These are phyloP conservation scores for Priceomyces medius DNA, from an alignment of 805 yeast species.

Conservation along the genomic window DNA sequence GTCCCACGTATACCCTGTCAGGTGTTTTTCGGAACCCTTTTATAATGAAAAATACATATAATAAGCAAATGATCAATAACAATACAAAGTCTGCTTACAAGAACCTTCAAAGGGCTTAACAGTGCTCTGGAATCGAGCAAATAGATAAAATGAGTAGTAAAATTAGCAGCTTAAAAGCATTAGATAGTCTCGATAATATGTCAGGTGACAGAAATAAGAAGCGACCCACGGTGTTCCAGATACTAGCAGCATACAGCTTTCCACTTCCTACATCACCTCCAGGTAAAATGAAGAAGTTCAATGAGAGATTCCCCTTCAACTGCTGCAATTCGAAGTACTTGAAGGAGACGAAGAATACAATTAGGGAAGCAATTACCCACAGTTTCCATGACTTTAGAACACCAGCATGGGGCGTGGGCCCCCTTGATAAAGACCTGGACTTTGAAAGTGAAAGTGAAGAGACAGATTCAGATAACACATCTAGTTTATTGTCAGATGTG, in stretches of 20 bases:
- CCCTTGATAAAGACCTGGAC: not conserved
- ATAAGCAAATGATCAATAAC: not conserved
- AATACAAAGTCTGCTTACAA: too few species aligned
- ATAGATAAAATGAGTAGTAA: too few species aligned
- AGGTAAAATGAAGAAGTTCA: not conserved
- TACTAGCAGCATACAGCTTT: not conserved
- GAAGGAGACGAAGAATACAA: slow-evolving; percentile 12
- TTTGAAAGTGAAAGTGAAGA: not conserved
- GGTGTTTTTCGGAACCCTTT: not conserved
- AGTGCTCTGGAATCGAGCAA: too few species aligned
- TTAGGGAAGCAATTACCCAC: slow-evolving; percentile 5
- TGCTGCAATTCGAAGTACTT: slow-evolving; percentile 9
- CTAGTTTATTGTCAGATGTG: not conserved
- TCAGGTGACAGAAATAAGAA: not conserved
- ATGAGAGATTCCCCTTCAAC: slow-evolving; percentile 15
- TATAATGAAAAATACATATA: not conserved
- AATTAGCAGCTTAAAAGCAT: too few species aligned
- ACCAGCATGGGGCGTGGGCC: not conserved
- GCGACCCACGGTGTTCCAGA: not conserved
- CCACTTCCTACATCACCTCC: not conserved
- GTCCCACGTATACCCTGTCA: not conserved
- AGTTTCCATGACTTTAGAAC: not conserved
- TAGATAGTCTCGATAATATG: too few species aligned
- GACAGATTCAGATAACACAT: not conserved
- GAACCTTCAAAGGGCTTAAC: too few species aligned